Base-by-base conservation (phyloP, 306 rosid species). In the Clitoria ternatea region DNA sequence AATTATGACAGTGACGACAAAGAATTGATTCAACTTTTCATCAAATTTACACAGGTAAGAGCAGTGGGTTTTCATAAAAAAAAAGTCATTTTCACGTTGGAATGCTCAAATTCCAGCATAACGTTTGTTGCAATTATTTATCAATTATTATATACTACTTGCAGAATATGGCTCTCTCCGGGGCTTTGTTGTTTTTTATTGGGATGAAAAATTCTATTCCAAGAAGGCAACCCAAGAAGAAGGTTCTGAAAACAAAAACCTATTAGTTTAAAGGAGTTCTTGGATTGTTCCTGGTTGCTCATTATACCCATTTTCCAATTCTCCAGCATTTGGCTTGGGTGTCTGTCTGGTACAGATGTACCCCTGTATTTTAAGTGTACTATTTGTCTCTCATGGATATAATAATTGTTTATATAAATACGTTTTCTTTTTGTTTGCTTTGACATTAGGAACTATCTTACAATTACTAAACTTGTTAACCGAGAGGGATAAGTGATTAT, bases 151-250 rank as follows among this genome's bases (percentile, higher is more conserved):
- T 23, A 37, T 49, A 23, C 70, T 55, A 22, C 47, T 76, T 74
- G 84, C 91, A 90, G 90, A 80, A 87, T 56, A 60, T 82, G 87
- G 88, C 88, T 35, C 86, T 87, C 54, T 77, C 72, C 4, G 91
- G 96, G 36, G 89, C 93, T 23, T 64, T 90, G 69, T 66, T 88
- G 81, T 82, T 84, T 72, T 90, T 90, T 53, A 50, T 82, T 61
- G 94, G 87, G 66, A 88, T 86, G 97, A 90, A 86, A 82, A 82
- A 67, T 76, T 77, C 84, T 13, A 77, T 70, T 66, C 85, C 87
- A 11, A 84, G 71, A 74, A 84, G 77, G 78, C 88, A 74, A 32
- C 64, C 69, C 53, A 89, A 80, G 84, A 89, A 86, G 83, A 85
- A 85, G 85, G 70, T 30, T 12, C 56, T 70, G 37, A 90, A 88